Conservation (phyloP, 2,329 filamentous ascomycete genomes). For the Dactylellina drechsleri region DNA sequence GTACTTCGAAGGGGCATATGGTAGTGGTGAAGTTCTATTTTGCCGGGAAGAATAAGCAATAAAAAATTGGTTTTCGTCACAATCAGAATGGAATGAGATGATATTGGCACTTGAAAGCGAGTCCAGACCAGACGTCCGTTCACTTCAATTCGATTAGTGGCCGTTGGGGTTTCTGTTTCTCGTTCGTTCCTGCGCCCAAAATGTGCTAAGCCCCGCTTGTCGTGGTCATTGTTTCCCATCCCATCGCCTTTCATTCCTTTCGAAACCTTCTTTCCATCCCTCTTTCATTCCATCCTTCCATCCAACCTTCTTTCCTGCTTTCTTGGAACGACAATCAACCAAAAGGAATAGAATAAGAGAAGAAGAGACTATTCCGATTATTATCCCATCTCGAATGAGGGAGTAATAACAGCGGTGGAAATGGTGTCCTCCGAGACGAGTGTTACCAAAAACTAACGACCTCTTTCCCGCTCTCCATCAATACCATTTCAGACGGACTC, state of each 20-base stretch:
- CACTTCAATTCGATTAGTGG: too few relatives aligned
- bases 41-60: constrained; percentile 42
- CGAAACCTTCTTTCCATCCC: constrained; percentile 3
- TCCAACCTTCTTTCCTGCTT: background rate
- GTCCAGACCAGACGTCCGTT: too few relatives aligned
- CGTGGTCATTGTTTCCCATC: background rate
- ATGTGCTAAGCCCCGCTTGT: background rate
- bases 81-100: too few relatives aligned
- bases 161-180: background rate
- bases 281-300: background rate
- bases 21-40: constrained; percentile 11
- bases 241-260: background rate
- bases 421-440: constrained; percentile 19
- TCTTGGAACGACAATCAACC: background rate
- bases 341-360: constrained; percentile 5
- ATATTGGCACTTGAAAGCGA: too few relatives aligned
- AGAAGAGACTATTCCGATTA: constrained; percentile 2
- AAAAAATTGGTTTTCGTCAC: background rate
- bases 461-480: constrained; percentile 7
- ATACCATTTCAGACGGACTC: background rate
- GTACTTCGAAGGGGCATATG: background rate
- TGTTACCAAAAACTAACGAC: background rate
- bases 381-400: background rate
- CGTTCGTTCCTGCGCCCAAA: background rate
- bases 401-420: constrained; percentile 7